A percentile compares a stretch with the other conserved stretches of the same genome.
Evolutionary conservation across 805 yeast species (phyloP).

Genomic region (Barnettozyma salicaria): DNA sequence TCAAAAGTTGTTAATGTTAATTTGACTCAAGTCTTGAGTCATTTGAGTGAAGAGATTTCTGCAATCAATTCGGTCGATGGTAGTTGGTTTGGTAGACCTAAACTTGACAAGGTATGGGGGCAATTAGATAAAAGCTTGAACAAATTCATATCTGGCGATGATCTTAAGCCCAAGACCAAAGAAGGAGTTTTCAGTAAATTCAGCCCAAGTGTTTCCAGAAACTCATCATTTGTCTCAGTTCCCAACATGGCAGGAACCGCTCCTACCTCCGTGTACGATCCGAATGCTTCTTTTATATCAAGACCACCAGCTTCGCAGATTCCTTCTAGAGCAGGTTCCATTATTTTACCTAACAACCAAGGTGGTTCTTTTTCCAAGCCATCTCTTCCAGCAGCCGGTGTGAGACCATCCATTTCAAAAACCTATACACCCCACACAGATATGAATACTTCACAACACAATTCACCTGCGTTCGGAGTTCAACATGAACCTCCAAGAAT

Average conservation of each 20-base stretch:
- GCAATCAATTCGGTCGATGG: constrained; percentile 43
- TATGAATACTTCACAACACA: constrained; percentile 1
- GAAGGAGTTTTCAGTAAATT: constrained; percentile 63
- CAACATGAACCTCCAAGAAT: constrained; percentile 6
- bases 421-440: constrained; percentile 9
- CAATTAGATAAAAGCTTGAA: constrained; percentile 75
- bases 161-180: constrained; percentile 34
- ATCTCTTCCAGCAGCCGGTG: not conserved
- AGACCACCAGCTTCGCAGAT: constrained; percentile 7
- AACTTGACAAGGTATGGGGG: constrained; percentile 82
- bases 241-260: constrained; percentile 7
- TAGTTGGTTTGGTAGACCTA: constrained; percentile 78
- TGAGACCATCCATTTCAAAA: constrained; percentile 3
- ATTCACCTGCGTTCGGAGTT: constrained; percentile 4
- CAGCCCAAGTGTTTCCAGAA: constrained; percentile 63
- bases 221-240: constrained; percentile 27
- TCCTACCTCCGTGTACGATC: constrained; percentile 5
- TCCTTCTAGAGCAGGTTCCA: constrained; percentile 1
- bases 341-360: not conserved
- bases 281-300: constrained; percentile 4
- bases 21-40: constrained; percentile 30
- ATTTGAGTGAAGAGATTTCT: constrained; percentile 41
- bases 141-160: constrained; percentile 85
- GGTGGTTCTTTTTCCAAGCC: not conserved
- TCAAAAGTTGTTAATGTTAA: constrained; percentile 33